Base-by-base conservation (phyloP, 2,329 filamentous ascomycete genomes). In the Exophiala alcalophila region DNA sequence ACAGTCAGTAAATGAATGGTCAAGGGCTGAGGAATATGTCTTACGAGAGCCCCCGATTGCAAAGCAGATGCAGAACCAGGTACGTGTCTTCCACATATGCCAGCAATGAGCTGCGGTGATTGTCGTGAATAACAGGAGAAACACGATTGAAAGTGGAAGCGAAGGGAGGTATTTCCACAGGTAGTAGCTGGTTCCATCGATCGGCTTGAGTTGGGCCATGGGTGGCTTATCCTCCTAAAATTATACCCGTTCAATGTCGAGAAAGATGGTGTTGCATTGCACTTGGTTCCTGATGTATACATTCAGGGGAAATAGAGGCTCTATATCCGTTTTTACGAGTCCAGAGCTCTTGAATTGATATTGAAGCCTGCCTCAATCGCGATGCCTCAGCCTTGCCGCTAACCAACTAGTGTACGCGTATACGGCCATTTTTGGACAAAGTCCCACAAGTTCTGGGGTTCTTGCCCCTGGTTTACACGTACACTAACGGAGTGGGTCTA, bases 31-130 rank as follows among this genome's bases (percentile, higher is more conserved):
- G 10, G 24, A 30, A 10, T 19, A 10, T 4, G 24, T 41, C 64
- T 39, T 59, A 69, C 66, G 65, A 3, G 65, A 15, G 19, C 65
- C 61, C 8, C 67, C 67, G 4, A 67, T 41, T 4, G 59, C 47
- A 12, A 69, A 68, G 2, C 59, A 51, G 9, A 61, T 53, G 27
- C 54, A 63, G 49, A 64, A 67, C 42, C 57, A 57, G 4, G 55
- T 55, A 23, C 57, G 47, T 1, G 50, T 51, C 24, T 44, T 56
- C 34, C 41, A 56, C 15, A 63, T 55, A 7, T 59, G 58, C 57
- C 58, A 65, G 33, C 27, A 40, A 34, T 63, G 60, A 4, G 54
- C 35, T 10, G 36, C 6, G 1, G 61, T 64, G 1, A 47, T 30
- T 10, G 40, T 25, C 8, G 56, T 20, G 49, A 65, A 67, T 11